A percentile compares a stretch with the other conserved stretches of the same genome.
phyloP scores from a whole-genome alignment of 768 basidiomycete genomes.

The Crucibulum laeve region DNA sequence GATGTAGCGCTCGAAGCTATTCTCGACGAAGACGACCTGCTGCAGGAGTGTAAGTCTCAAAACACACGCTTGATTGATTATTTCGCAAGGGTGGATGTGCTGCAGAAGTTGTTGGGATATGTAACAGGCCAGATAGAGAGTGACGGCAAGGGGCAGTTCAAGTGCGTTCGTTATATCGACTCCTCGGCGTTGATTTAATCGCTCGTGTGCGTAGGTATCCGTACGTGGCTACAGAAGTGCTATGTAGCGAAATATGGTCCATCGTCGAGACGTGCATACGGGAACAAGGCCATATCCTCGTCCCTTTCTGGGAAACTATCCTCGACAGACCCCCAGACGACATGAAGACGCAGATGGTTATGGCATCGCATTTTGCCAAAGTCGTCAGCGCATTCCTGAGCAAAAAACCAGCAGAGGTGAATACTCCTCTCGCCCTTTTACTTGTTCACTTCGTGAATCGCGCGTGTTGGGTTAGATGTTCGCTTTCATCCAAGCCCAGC shows the following conservation, averaged over 20 bases:
- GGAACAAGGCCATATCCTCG: slow-evolving; percentile 65
- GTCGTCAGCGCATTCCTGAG: slow-evolving; percentile 85
- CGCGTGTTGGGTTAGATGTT: slow-evolving; percentile 81
- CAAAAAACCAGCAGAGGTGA: slow-evolving; percentile 87
- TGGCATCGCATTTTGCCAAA: slow-evolving; percentile 93
- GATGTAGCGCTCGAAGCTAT: slow-evolving; percentile 87
- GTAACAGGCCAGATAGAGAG: slow-evolving; percentile 84
- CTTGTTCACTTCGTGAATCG: slow-evolving; percentile 16
- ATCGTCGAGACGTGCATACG: slow-evolving; percentile 87
- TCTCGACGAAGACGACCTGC: slow-evolving; percentile 88
- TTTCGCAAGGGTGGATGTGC: slow-evolving; percentile 76
- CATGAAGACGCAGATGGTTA: slow-evolving; percentile 81
- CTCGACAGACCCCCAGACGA: slow-evolving; percentile 78
- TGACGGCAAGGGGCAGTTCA: slow-evolving; percentile 74
- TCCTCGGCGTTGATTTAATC: neutral
- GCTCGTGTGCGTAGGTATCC: slow-evolving; percentile 61
- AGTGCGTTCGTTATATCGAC: slow-evolving; percentile 43
- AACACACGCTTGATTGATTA: slow-evolving; percentile 88
- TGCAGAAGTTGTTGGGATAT: slow-evolving; percentile 78
- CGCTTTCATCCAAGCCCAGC: slow-evolving; percentile 82
- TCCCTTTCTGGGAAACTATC: slow-evolving; percentile 90
- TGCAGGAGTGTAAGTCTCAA: slow-evolving; percentile 94
- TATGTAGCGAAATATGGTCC: slow-evolving; percentile 94
- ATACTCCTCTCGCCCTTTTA: slow-evolving; percentile 26
- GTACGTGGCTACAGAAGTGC: slow-evolving; percentile 88